Conservation (phyloP, 495 filamentous ascomycete genomes). For the Aspergillus bridgeri region DNA sequence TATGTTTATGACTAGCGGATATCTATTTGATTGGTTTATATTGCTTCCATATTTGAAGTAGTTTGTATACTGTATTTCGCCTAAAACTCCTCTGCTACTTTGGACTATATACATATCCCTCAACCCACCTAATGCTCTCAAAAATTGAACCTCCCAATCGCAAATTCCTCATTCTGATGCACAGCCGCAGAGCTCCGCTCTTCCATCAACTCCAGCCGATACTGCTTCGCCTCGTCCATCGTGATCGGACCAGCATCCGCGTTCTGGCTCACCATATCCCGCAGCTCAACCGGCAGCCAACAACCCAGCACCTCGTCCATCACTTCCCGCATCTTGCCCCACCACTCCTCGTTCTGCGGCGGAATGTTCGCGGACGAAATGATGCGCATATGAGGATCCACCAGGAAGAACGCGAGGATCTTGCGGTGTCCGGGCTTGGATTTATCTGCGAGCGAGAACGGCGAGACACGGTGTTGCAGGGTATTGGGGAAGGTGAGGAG, state of each 20-base stretch:
- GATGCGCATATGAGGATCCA: slow-evolving; percentile 51
- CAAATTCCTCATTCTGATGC: slow-evolving; percentile 17
- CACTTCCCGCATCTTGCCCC: slow-evolving; percentile 18
- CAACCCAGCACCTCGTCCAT: slow-evolving; percentile 11
- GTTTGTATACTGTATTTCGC: too few species aligned
- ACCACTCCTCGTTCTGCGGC: slow-evolving; percentile 46
- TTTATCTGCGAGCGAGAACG: slow-evolving; percentile 45
- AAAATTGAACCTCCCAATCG: slow-evolving; percentile 17
- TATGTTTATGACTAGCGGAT: background rate
- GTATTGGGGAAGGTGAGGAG: slow-evolving; percentile 33
- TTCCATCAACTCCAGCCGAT: slow-evolving; percentile 46
- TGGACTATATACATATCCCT: background rate
- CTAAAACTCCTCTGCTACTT: too few species aligned
- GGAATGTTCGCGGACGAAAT: slow-evolving; percentile 55
- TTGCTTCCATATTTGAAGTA: too few species aligned
- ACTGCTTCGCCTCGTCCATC: slow-evolving; percentile 41
- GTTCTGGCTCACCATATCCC: slow-evolving; percentile 32
- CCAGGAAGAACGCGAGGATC: slow-evolving; percentile 55
- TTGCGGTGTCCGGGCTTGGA: slow-evolving; percentile 53
- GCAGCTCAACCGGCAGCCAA: slow-evolving; percentile 37
- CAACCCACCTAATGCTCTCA: slow-evolving; percentile 26
- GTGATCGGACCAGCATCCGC: slow-evolving; percentile 31
- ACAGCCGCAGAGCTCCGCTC: slow-evolving; percentile 30
- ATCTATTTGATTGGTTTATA: background rate
- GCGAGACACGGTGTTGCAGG: slow-evolving; percentile 50